These are phyloP conservation scores for Tylopilus balloui DNA, from an alignment of 768 basidiomycete species.

Conservation along the genomic window DNA sequence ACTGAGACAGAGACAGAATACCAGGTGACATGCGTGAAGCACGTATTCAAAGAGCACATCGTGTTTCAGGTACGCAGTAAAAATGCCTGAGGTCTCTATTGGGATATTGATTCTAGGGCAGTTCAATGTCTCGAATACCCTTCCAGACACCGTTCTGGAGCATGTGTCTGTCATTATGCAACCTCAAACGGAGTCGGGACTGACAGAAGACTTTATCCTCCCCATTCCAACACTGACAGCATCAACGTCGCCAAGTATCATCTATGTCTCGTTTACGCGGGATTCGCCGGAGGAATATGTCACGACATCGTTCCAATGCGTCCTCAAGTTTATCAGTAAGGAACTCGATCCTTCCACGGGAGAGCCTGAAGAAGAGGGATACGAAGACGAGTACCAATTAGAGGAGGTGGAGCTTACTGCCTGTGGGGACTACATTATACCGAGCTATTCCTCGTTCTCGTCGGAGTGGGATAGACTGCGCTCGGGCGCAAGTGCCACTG, in stretches of 20 bases:
- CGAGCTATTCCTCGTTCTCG: conserved; percentile 89
- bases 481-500: conserved; percentile 72
- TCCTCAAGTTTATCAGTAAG: conserved; percentile 93
- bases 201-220: conserved; percentile 95
- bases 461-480: conserved; percentile 94
- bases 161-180: conserved; percentile 93
- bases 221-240: conserved; percentile 67
- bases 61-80: conserved; percentile 82
- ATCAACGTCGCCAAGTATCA: conserved; percentile 70
- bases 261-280: conserved; percentile 94
- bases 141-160: conserved; percentile 93
- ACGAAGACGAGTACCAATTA: conserved; percentile 96
- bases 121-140: conserved; percentile 97
- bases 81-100: background rate
- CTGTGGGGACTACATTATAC: conserved; percentile 90
- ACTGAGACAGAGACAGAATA: conserved; percentile 99
- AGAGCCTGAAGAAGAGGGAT: conserved; percentile 96
- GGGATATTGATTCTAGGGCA: conserved; percentile 31
- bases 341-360: conserved; percentile 95
- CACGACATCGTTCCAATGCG: conserved; percentile 81
- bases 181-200: conserved; percentile 63
- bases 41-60: conserved; percentile 90
- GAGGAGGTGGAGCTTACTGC: conserved; percentile 95
- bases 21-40: conserved; percentile 94
- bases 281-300: conserved; percentile 72